Evolutionary conservation across 208 protist species (phyloP), one percentile per base, ranked within the genome.

Genomic region (Leishmania gerbilli): DNA sequence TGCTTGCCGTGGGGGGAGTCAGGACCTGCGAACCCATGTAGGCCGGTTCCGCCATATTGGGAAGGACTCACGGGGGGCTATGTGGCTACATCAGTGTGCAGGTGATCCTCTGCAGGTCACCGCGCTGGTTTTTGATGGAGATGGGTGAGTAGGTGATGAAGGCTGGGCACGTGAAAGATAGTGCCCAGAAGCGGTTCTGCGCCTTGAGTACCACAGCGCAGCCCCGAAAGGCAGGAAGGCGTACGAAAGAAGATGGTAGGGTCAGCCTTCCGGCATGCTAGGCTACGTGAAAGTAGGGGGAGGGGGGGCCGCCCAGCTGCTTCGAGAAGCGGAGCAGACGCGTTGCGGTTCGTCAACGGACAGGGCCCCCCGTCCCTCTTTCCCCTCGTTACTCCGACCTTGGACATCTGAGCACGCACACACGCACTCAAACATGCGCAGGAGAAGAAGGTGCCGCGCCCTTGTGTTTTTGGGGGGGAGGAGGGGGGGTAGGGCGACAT

Each of bases 181-280:
- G 27, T 64, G 58, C 0, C 9, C 58, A 64, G 27, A 9, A 31
- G 58, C 6, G 58, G 11, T 71, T 45, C 15, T 15, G 31, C 31
- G 34, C 65, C 34, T 27, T 27, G 34, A 55, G 40, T 15, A 45
- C 47, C 71, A 21, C 24, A 42, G 27, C 42, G 62, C 47, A 40
- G 15, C 24, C 27, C 27, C 74, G 69, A 27, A 83, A 81, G 53
- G 53, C 79, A 80, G 74, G 47, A 60, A 69, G 56, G 34, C 7
- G 49, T 24, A 7, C 86, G n/a, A 13, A 74, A 31, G 37, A 62
- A 31, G 37, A 62, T n/a, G 31, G 79, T 45, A 27, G 74, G 31
- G 40, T 31, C 31, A 31, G 9, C 27, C 47, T 15, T 31, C 65
- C 11, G 31, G 34, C 1, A 31, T 71, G 40, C 40, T 24, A 37